A percentile compares a stretch with the other conserved stretches of the same genome.
These are phyloP conservation scores for Kwoniella europaea DNA, from an alignment of 768 basidiomycete species.

Conservation along the genomic window DNA sequence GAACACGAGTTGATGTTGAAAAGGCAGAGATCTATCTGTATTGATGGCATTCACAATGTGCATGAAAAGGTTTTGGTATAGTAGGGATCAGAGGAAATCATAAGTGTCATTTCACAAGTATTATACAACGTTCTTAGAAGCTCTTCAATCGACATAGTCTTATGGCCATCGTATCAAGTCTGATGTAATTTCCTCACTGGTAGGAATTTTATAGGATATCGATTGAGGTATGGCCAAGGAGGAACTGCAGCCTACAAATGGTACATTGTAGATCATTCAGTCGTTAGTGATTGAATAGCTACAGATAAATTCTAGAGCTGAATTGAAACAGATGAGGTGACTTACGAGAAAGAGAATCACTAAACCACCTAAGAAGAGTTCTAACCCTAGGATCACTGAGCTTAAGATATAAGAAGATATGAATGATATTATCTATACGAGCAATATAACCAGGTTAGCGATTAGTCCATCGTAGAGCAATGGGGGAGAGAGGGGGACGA, in stretches of 20 bases:
- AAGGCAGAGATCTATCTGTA: not conserved
- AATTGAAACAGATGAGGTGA: not conserved
- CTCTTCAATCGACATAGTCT: not conserved
- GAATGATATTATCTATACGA: constrained; percentile 36
- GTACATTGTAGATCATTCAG: not conserved
- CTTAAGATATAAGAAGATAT: constrained; percentile 33
- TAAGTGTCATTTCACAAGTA: not conserved
- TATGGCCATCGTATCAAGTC: not conserved
- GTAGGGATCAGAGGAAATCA: not conserved
- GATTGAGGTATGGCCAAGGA: constrained; percentile 48
- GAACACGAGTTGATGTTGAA: not conserved
- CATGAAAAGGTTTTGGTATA: too few species aligned
- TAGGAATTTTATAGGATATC: constrained; percentile 46
- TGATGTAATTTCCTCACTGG: constrained; percentile 37
- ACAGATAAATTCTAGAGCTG: too few species aligned
- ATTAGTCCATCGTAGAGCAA: not conserved
- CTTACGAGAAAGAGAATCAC: constrained; percentile 37
- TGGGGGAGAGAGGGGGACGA: not conserved
- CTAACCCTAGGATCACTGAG: constrained; percentile 44
- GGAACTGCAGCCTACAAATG: constrained; percentile 34
- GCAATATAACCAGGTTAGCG: constrained; percentile 1
- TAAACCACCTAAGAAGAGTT: constrained; percentile 43
- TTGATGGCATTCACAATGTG: too few species aligned
- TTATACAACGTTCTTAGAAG: constrained; percentile 3
- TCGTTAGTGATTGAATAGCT: not conserved